Evolutionary conservation across 805 yeast species (phyloP).

Genomic region (Wickerhamomyces bisporus): DNA sequence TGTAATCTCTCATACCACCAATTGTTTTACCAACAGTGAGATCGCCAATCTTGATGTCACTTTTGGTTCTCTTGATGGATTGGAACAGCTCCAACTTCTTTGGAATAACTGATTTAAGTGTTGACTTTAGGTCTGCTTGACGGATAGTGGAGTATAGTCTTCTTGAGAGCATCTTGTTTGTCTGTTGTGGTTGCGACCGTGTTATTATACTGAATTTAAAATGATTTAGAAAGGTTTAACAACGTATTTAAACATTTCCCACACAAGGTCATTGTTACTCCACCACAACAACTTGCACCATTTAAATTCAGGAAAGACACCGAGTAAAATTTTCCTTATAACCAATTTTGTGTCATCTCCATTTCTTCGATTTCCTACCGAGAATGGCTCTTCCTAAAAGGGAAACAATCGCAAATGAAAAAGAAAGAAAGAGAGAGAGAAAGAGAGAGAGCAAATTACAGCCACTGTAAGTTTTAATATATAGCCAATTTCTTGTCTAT

Average conservation of each 20-base stretch:
- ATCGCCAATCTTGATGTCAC: constrained; percentile 36
- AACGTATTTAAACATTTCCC: too few species aligned
- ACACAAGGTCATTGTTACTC: too few species aligned
- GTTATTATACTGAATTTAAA: too few species aligned
- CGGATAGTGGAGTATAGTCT: constrained; percentile 9
- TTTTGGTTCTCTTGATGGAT: constrained; percentile 33
- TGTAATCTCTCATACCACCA: constrained; percentile 81
- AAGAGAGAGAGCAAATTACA: too few species aligned
- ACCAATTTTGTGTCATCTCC: neutral
- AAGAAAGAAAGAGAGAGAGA: too few species aligned
- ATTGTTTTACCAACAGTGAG: constrained; percentile 39
- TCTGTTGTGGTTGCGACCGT: too few species aligned
- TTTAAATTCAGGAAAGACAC: too few species aligned
- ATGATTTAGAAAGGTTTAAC: too few species aligned
- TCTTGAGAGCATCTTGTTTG: constrained; percentile 5
- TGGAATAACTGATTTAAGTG: constrained; percentile 34
- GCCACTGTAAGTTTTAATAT: too few species aligned
- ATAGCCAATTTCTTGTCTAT: too few species aligned
- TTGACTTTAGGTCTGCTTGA: constrained; percentile 18
- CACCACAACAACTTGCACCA: neutral
- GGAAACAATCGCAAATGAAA: neutral
- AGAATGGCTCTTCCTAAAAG: too few species aligned
- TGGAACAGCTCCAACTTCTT: constrained; percentile 35
- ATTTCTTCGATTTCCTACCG: too few species aligned
- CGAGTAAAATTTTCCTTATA: neutral